These are phyloP conservation scores for Suillus alpinus DNA, from an alignment of 768 basidiomycete genomes.

Conservation along the genomic window DNA sequence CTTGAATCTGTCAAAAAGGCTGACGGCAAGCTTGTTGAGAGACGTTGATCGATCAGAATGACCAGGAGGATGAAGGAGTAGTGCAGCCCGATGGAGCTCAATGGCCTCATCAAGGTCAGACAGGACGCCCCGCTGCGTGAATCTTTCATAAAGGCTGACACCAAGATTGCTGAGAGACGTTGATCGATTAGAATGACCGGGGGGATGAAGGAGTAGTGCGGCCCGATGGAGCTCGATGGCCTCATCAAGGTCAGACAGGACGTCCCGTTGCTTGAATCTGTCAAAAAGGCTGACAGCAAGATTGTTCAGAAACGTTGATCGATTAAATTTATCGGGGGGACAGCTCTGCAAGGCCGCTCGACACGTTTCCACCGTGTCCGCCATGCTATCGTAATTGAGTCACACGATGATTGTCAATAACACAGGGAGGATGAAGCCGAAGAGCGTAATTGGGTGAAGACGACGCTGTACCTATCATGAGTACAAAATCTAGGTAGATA, in stretches of 20 bases:
- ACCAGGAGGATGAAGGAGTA: slow-evolving; percentile 6
- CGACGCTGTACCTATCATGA: too few relatives aligned
- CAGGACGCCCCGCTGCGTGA: slow-evolving; percentile 4
- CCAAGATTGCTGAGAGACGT: slow-evolving; percentile 11
- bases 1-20: neutral
- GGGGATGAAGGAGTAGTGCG: neutral
- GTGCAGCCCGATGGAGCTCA: too few relatives aligned
- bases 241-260: too few relatives aligned
- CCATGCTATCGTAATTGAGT: too few relatives aligned
- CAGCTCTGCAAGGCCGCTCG: slow-evolving; percentile 7
- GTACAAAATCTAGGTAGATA: too few relatives aligned
- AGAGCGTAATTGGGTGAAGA: too few relatives aligned
- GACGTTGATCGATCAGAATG: slow-evolving; percentile 13
- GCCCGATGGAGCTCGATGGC: too few relatives aligned
- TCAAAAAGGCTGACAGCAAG: neutral
- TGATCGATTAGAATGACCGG: slow-evolving; percentile 6
- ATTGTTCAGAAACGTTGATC: slow-evolving; percentile 8
- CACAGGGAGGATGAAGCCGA: too few relatives aligned
- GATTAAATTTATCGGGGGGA: slow-evolving; percentile 13
- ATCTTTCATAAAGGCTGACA: slow-evolving; percentile 6
- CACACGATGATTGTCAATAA: too few relatives aligned
- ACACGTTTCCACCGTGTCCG: too few relatives aligned
- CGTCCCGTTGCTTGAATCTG: too few relatives aligned
- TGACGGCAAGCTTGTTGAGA: slow-evolving; percentile 15
- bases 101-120: slow-evolving; percentile 14